Conservation (phyloP, 148 eudicot species). For the Rhododendron henanense region DNA sequence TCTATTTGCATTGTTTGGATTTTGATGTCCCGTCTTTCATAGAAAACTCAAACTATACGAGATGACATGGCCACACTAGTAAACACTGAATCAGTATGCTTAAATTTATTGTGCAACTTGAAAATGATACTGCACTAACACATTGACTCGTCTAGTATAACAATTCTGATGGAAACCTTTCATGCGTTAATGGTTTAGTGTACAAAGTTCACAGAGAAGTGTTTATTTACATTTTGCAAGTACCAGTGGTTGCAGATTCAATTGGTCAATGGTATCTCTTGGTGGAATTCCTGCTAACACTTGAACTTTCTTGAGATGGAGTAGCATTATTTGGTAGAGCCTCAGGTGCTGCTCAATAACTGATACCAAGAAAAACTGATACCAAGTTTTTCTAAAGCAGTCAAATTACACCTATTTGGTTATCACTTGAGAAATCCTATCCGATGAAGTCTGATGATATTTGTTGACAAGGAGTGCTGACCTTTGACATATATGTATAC, state of each 20-base stretch:
- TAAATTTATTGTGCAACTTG: background rate
- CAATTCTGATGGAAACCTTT: background rate
- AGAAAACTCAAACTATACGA: background rate
- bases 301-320: background rate
- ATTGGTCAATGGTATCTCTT: background rate
- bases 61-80: background rate
- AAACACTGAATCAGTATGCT: slow-evolving; percentile 1
- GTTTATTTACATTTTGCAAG: background rate
- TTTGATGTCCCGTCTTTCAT: background rate
- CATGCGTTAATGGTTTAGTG: background rate
- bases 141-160: background rate
- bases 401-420: background rate
- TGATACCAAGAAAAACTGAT: background rate
- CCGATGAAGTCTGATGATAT: background rate
- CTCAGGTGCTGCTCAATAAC: background rate
- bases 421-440: background rate
- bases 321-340: background rate
- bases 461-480: background rate
- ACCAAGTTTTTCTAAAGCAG: background rate
- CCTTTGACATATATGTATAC: background rate
- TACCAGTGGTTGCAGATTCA: background rate
- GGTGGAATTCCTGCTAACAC: background rate
- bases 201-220: background rate
- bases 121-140: background rate
- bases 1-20: background rate